Conservation (phyloP, 208 protist genomes). For the Leishmania martiniquensis region DNA sequence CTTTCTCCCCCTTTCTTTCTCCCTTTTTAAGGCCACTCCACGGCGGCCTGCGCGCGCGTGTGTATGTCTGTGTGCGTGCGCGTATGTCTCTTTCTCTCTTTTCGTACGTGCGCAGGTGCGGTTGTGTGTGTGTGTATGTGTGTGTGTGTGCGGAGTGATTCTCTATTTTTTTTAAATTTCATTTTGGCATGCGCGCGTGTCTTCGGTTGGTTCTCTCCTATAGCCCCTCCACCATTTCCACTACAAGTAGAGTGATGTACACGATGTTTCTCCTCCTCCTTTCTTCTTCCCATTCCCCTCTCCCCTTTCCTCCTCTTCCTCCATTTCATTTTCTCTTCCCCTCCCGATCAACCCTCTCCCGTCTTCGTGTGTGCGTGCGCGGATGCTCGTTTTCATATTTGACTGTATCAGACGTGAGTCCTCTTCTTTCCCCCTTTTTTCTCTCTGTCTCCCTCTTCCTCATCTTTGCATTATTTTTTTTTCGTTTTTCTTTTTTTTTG, state of each 20-base stretch:
- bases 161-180: conserved; percentile 1
- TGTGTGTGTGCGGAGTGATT: not conserved
- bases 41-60: not conserved
- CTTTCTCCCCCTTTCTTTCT: conserved; percentile 6
- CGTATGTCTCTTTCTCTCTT: not conserved
- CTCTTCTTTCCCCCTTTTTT: conserved; percentile 8
- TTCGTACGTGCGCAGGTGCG: not conserved
- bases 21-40: not conserved
- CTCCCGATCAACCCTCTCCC: too few relatives aligned
- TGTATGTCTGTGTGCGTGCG: not conserved
- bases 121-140: not conserved
- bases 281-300: not conserved
- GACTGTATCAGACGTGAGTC: not conserved
- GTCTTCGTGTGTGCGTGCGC: not conserved
- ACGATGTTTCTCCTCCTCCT: not conserved
- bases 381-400: conserved; percentile 2
- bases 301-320: not conserved
- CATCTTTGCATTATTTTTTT: not conserved
- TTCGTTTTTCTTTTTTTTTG: conserved; percentile 4
- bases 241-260: conserved; percentile 9
- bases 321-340: not conserved
- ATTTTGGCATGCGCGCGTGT: too few relatives aligned
- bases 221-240: conserved; percentile 6
- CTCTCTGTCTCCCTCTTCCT: not conserved
- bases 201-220: too few relatives aligned